Evolutionary conservation across 352 stramenopile genomes (phyloP).

Genomic region (Phytophthora pistaciae): DNA sequence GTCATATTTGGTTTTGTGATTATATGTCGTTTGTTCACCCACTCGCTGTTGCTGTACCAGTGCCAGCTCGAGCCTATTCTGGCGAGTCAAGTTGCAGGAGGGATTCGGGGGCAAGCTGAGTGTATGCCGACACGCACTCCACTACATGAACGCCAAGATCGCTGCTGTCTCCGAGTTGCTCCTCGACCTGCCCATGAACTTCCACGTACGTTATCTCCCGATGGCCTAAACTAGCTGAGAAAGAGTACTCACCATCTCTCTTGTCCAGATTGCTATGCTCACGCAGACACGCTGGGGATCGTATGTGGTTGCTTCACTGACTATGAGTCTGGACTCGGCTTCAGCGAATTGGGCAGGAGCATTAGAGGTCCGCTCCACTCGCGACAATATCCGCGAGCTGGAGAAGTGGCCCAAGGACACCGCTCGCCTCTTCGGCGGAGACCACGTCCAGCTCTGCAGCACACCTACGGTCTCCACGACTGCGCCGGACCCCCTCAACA

Average conservation of each 20-base stretch:
- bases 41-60: conserved; percentile 7
- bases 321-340: conserved; percentile 36
- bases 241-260: not conserved
- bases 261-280: conserved; percentile 59
- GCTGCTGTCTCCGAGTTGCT: conserved; percentile 52
- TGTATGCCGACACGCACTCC: conserved; percentile 48
- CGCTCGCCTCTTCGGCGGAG: conserved; percentile 47
- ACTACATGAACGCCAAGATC: conserved; percentile 41
- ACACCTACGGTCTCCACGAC: not conserved
- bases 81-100: conserved; percentile 18
- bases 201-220: conserved; percentile 57
- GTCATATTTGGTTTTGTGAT: not conserved
- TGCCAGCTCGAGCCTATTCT: conserved; percentile 16
- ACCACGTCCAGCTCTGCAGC: conserved; percentile 32
- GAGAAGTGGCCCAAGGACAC: conserved; percentile 48
- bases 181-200: conserved; percentile 64
- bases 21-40: not conserved
- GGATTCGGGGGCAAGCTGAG: conserved; percentile 31
- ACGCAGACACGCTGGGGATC: conserved; percentile 76
- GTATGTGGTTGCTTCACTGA: conserved; percentile 55
- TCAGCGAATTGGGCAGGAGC: conserved; percentile 43
- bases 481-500: conserved; percentile 1
- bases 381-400: conserved; percentile 53
- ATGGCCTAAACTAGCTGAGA: too few relatives aligned
- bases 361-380: conserved; percentile 64